Percentiles rank a stretch among this genome's conserved stretches.
Conservation (phyloP, 1,284 basidiomycete species). For the Moesziomyces parantarcticus region DNA sequence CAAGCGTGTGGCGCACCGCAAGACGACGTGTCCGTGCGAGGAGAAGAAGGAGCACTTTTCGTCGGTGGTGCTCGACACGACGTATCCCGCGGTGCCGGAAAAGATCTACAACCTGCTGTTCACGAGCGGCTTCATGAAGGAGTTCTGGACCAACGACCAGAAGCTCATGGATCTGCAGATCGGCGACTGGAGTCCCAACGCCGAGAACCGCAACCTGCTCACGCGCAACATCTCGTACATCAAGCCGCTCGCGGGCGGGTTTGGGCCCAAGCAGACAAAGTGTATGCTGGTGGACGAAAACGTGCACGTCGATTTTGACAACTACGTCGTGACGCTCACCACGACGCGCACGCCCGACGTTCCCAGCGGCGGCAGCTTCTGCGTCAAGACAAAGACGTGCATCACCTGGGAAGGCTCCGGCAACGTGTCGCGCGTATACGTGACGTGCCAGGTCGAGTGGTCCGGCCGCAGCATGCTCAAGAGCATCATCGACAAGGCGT, state of each 20-base stretch:
- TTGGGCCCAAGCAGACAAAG: constrained; percentile 94
- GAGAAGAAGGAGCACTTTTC: constrained; percentile 78
- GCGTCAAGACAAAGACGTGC: constrained; percentile 92
- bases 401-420: constrained; percentile 86
- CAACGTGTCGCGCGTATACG: constrained; percentile 80
- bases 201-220: constrained; percentile 77
- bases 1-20: constrained; percentile 65
- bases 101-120: constrained; percentile 97
- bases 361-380: constrained; percentile 88
- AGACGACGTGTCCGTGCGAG: constrained; percentile 81
- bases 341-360: constrained; percentile 95
- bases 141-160: constrained; percentile 88
- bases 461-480: constrained; percentile 95
- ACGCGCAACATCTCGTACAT: constrained; percentile 92
- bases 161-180: constrained; percentile 74
- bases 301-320: constrained; percentile 82
- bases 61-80: constrained; percentile 80
- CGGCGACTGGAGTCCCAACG: constrained; percentile 64
- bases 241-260: constrained; percentile 85
- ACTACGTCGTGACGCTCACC: constrained; percentile 84
- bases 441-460: constrained; percentile 95
- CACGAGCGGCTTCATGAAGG: constrained; percentile 92
- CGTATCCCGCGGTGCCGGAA: constrained; percentile 89
- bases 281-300: constrained; percentile 91
- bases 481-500: constrained; percentile 91